These are phyloP conservation scores for Carpinus viminea DNA, from an alignment of 306 rosid genomes.

Conservation along the genomic window DNA sequence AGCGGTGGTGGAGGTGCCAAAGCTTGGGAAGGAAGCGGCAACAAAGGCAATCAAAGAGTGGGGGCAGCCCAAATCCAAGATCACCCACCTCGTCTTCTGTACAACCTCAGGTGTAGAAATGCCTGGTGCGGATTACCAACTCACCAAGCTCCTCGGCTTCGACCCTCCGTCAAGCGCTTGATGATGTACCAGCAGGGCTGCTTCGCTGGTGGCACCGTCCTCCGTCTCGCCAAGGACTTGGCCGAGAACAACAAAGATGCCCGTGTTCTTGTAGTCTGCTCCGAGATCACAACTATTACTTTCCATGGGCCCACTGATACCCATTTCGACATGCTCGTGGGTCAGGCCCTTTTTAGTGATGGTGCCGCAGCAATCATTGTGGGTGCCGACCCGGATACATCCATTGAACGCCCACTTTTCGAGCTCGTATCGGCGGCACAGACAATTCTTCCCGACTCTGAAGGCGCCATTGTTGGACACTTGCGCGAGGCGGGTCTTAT, in stretches of 20 bases:
- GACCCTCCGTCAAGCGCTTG: slow-evolving; percentile 55
- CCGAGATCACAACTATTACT: slow-evolving; percentile 64
- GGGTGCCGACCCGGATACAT: slow-evolving; percentile 45
- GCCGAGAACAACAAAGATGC: slow-evolving; percentile 65
- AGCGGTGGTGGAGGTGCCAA: slow-evolving; percentile 61
- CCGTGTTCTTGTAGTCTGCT: slow-evolving; percentile 57
- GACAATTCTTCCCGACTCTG: slow-evolving; percentile 55
- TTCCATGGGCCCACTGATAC: slow-evolving; percentile 64
- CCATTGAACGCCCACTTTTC: slow-evolving; percentile 40
- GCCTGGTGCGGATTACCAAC: slow-evolving; percentile 67
- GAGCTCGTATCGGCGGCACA: slow-evolving; percentile 47
- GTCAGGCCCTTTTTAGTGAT: slow-evolving; percentile 60
- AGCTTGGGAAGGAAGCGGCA: slow-evolving; percentile 59
- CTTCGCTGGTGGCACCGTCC: slow-evolving; percentile 66
- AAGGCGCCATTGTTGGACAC: slow-evolving; percentile 57
- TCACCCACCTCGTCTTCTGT: slow-evolving; percentile 60
- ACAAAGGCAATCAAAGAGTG: slow-evolving; percentile 54
- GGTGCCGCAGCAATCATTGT: slow-evolving; percentile 51
- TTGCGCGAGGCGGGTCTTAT: slow-evolving; percentile 58
- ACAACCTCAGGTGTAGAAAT: slow-evolving; percentile 69
- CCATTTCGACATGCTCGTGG: slow-evolving; percentile 53
- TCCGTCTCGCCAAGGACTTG: slow-evolving; percentile 61
- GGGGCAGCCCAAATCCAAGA: slow-evolving; percentile 68
- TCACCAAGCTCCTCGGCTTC: slow-evolving; percentile 60
- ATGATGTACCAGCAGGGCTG: slow-evolving; percentile 79